Evolutionary conservation across 371 early-diverging fungal species (phyloP).

Genomic region (Entomophthora muscae): DNA sequence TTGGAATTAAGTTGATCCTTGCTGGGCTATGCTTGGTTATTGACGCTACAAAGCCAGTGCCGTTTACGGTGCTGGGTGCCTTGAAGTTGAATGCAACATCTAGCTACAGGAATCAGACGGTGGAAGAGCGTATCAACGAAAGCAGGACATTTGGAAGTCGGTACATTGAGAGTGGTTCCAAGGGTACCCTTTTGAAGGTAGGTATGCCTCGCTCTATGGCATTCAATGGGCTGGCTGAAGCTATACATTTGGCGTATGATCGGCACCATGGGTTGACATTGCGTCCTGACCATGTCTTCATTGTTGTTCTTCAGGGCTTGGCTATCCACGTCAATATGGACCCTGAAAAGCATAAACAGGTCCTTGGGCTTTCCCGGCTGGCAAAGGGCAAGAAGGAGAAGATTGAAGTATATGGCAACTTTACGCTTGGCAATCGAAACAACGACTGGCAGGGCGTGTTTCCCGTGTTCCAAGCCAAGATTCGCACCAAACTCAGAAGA

Average conservation of each 20-base stretch:
- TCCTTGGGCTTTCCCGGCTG: neutral
- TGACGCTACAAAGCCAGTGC: too few relatives aligned
- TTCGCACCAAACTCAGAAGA: neutral
- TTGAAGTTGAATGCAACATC: too few relatives aligned
- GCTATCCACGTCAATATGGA: neutral
- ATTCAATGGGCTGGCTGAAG: conserved; percentile 2
- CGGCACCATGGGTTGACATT: neutral
- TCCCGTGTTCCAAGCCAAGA: neutral
- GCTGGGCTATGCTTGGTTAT: too few relatives aligned
- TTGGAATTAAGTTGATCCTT: too few relatives aligned
- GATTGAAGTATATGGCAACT: neutral
- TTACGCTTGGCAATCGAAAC: neutral
- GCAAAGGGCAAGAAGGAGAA: neutral
- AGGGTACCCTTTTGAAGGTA: too few relatives aligned
- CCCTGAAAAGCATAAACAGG: neutral
- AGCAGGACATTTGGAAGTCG: too few relatives aligned
- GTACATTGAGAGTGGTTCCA: too few relatives aligned
- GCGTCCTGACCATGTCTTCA: neutral
- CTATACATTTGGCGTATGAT: conserved; percentile 1
- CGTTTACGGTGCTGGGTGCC: too few relatives aligned
- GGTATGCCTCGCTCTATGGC: too few relatives aligned
- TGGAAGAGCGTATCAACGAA: too few relatives aligned
- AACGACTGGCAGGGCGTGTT: neutral
- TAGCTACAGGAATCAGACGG: too few relatives aligned
- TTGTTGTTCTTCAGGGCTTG: neutral